Evolutionary conservation across 345 rosid species (phyloP).

Genomic region (Eucalyptus camaldulensis): DNA sequence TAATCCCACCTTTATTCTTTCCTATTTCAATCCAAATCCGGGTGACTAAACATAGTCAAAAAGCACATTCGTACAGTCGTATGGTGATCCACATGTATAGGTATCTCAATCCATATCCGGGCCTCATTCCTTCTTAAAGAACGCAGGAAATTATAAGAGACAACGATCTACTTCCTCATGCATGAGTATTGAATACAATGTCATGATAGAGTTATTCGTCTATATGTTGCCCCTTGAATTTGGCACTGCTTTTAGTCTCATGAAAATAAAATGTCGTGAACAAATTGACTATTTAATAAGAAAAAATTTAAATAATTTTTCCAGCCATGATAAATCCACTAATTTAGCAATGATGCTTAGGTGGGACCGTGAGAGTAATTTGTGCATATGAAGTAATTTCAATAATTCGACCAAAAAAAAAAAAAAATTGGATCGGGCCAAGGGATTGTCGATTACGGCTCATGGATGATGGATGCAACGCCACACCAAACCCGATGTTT

Average conservation of each 20-base stretch:
- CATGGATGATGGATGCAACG: neutral
- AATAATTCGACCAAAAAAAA: neutral
- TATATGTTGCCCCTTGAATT: neutral
- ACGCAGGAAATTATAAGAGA: too few species aligned
- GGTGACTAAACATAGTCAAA: too few species aligned
- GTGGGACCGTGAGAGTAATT: neutral
- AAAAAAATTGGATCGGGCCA: neutral
- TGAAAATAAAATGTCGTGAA: neutral
- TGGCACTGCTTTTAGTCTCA: neutral
- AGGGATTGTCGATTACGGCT: neutral
- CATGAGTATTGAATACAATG: neutral
- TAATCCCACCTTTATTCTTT: too few species aligned
- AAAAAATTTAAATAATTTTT: neutral
- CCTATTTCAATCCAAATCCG: too few species aligned
- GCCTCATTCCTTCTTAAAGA: too few species aligned
- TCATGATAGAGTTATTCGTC: neutral
- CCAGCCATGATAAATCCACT: neutral
- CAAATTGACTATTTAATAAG: neutral
- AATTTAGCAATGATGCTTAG: neutral
- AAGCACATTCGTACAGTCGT: too few species aligned
- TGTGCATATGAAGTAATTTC: neutral
- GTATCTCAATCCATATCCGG: too few species aligned
- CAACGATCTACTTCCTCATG: neutral
- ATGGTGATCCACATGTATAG: too few species aligned
- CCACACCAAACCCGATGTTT: neutral